Evolutionary conservation across 2,329 filamentous ascomycete genomes (phyloP).

Genomic region (Colletotrichum australisinense): DNA sequence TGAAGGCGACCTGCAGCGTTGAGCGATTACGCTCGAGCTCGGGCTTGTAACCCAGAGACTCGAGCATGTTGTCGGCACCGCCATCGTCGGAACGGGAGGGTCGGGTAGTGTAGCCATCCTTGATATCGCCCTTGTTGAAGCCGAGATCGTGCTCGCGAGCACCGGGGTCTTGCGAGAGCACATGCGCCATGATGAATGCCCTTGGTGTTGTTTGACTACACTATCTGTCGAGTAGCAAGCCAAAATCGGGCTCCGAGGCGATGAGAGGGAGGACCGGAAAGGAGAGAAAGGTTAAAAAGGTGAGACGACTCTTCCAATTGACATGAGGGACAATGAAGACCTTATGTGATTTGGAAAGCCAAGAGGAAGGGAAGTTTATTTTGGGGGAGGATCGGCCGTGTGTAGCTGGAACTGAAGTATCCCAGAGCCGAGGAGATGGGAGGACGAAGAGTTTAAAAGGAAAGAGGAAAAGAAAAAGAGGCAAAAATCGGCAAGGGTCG

Average conservation of each 20-base stretch:
- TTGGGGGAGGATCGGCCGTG: conserved; percentile 3
- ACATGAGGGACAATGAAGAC: conserved; percentile 26
- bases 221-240: background rate
- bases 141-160: conserved; percentile 34
- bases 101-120: conserved; percentile 33
- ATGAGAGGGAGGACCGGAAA: background rate
- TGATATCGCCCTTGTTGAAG: conserved; percentile 26
- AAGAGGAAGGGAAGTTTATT: conserved; percentile 1
- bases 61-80: conserved; percentile 71
- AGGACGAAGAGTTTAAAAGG: conserved; percentile 31
- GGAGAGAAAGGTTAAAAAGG: conserved; percentile 12
- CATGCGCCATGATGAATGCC: conserved; percentile 27
- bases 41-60: conserved; percentile 74
- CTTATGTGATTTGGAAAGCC: conserved; percentile 4
- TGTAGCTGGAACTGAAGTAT: conserved; percentile 5
- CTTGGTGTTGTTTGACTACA: background rate
- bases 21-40: conserved; percentile 74
- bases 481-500: conserved; percentile 34
- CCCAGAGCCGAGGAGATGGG: conserved; percentile 20
- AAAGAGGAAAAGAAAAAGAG: conserved; percentile 19
- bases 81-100: conserved; percentile 44
- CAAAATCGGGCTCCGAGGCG: background rate
- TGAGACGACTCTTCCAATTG: conserved; percentile 13
- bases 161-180: conserved; percentile 36
- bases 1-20: conserved; percentile 77